These are phyloP conservation scores for Allium fistulosum DNA, from an alignment of 106 monocot species.

Conservation along the genomic window DNA sequence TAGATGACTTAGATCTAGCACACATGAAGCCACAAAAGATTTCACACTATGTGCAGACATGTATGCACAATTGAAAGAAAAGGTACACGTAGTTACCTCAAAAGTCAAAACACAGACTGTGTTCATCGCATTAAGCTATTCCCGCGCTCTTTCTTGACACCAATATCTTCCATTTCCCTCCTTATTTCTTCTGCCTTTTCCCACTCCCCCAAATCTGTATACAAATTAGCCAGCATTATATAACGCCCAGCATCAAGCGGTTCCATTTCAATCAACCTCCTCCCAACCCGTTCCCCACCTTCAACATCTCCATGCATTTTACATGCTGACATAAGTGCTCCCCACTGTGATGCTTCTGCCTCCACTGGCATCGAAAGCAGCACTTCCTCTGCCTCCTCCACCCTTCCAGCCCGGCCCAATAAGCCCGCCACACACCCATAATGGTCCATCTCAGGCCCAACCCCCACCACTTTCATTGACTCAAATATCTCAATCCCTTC, in stretches of 20 bases:
- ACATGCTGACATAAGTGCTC: constrained; percentile 56
- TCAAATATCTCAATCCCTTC: constrained; percentile 51
- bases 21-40: too few species aligned
- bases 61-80: too few species aligned
- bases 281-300: constrained; percentile 36
- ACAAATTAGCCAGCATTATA: constrained; percentile 37
- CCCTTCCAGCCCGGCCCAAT: constrained; percentile 42
- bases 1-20: too few species aligned
- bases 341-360: constrained; percentile 56
- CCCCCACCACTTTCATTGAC: constrained; percentile 32
- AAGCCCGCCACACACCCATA: constrained; percentile 74
- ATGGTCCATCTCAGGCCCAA: constrained; percentile 47
- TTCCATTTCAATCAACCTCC: constrained; percentile 33
- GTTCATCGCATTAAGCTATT: constrained; percentile 9
- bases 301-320: constrained; percentile 20
- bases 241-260: constrained; percentile 46
- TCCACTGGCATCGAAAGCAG: constrained; percentile 64
- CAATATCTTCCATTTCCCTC: constrained; percentile 37
- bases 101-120: too few species aligned
- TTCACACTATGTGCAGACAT: too few species aligned
- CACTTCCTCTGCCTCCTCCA: constrained; percentile 53
- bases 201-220: constrained; percentile 32
- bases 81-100: too few species aligned
- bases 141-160: constrained; percentile 47
- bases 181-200: constrained; percentile 34